A percentile compares a stretch with the other conserved stretches of the same genome.
Evolutionary conservation across 306 rosid species (phyloP).

Genomic region (Cicer yamashitae): DNA sequence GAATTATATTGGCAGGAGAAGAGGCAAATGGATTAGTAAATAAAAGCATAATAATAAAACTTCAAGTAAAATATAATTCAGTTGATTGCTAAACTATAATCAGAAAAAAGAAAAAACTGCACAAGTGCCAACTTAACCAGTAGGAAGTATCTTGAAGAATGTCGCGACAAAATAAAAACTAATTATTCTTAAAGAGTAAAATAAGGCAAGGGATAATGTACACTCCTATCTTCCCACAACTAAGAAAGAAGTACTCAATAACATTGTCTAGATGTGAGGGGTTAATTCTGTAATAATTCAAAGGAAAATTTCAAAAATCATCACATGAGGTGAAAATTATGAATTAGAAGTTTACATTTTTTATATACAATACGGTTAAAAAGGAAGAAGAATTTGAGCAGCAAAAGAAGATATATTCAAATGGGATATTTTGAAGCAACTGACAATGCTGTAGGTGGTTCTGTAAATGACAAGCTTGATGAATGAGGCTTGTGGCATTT

Average conservation of each 20-base stretch:
- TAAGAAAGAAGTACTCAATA: neutral
- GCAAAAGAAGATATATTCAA: neutral
- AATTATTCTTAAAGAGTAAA: neutral
- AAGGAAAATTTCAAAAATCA: neutral
- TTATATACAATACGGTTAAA: neutral
- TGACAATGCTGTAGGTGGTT: neutral
- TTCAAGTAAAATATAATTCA: neutral
- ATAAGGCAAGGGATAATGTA: conserved; percentile 6
- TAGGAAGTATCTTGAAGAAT: conserved; percentile 35
- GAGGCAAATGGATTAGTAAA: conserved; percentile 47
- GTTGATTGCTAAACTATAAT: neutral
- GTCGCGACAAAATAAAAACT: neutral
- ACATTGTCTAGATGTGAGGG: neutral
- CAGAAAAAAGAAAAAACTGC: neutral
- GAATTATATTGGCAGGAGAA: conserved; percentile 42
- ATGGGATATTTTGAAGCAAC: conserved; percentile 24
- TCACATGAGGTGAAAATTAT: neutral
- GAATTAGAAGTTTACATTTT: neutral
- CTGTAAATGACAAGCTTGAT: conserved; percentile 23
- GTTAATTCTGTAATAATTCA: conserved; percentile 23
- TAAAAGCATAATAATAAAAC: conserved; percentile 19
- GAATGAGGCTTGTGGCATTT: conserved; percentile 8
- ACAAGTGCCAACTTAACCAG: conserved; percentile 34
- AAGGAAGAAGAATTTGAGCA: neutral
- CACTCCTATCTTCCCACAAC: conserved; percentile 13